Evolutionary conservation across 352 stramenopile species (phyloP), one percentile per base, ranked within the genome.

Genomic region (Phytophthora palmivora): DNA sequence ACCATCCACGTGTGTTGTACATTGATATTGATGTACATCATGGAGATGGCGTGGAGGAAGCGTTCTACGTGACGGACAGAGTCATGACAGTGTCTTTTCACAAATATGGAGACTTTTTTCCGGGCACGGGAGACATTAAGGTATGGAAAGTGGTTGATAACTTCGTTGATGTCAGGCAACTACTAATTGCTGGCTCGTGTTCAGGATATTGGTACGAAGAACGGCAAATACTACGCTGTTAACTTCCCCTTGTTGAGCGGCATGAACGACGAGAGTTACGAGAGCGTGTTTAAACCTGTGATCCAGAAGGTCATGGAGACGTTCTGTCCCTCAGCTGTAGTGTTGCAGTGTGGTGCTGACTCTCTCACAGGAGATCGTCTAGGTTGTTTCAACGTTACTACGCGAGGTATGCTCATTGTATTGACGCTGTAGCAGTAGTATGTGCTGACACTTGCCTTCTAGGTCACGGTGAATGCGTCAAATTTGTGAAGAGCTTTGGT

Each of bases 11-110:
- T 12, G 97, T 99, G 15, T 72, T 99, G 10, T 99, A 99, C 78
- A 98, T 99, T 76, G 97, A 99, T 72, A 99, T 99, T 76, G 97
- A 99, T 74, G 96, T 99, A 11, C 97, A 99, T 72, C 97, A 99
- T 66, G 97, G 97, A 30, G 97, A 99, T 74, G 97, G 97, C 16
- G 97, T 99, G 10, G 79, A 98, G 95, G 88, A 98, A 98, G 88
- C 97, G 68, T 74, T 99, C 96, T 92, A 97, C 81, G 78, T 89
- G 19, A 99, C 97, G 4, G 95, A 99, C 74, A 83, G 97, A n/a
- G 97, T 99, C 54, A 99, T 99, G 97, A 99, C 97, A 2, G 91
- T 98, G 22, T 98, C 89, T 26, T 98, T 99, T 67, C 97, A 99
- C 84, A 99, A 99, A 56, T 99, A 98, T 66, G 97, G 97, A 32